phyloP scores from a whole-genome alignment of 768 basidiomycete genomes.

The Lentinula detonsa region DNA sequence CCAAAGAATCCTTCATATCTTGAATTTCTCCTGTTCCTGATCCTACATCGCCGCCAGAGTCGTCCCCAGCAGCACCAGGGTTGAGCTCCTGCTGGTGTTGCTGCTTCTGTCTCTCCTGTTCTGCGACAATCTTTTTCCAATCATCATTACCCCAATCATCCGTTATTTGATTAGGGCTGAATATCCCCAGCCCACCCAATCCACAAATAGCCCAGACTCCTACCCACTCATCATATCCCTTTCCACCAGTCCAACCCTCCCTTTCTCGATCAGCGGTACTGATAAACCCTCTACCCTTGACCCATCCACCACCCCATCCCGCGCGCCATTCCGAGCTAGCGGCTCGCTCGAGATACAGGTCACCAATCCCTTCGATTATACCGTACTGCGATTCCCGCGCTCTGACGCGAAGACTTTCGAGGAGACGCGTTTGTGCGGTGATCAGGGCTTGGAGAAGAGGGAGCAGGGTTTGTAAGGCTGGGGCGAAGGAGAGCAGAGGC shows the following conservation, averaged over 20 bases:
- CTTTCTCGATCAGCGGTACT: not conserved
- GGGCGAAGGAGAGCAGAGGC: not conserved
- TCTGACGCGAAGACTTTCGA: conserved; percentile 80
- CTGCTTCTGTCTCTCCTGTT: not conserved
- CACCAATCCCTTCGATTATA: conserved; percentile 80
- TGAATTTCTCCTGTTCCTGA: conserved; percentile 67
- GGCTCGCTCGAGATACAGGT: conserved; percentile 82
- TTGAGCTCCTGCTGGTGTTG: not conserved
- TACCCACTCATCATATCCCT: conserved; percentile 1
- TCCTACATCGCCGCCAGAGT: conserved; percentile 81
- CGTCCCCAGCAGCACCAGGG: conserved; percentile 62
- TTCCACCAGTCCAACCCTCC: not conserved
- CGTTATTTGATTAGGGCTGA: not conserved
- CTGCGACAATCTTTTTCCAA: not conserved
- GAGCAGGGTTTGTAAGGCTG: not conserved
- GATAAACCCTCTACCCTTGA: not conserved
- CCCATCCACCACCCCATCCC: not conserved
- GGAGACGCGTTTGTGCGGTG: conserved; percentile 61
- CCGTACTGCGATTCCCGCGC: conserved; percentile 75
- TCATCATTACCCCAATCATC: not conserved
- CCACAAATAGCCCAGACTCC: not conserved
- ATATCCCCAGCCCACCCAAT: not conserved
- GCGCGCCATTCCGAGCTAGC: conserved; percentile 62
- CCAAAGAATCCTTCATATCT: conserved; percentile 72
- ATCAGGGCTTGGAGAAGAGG: not conserved